These are phyloP conservation scores for Cyberlindnera subsufficiens DNA, from an alignment of 805 yeast genomes.

Conservation along the genomic window DNA sequence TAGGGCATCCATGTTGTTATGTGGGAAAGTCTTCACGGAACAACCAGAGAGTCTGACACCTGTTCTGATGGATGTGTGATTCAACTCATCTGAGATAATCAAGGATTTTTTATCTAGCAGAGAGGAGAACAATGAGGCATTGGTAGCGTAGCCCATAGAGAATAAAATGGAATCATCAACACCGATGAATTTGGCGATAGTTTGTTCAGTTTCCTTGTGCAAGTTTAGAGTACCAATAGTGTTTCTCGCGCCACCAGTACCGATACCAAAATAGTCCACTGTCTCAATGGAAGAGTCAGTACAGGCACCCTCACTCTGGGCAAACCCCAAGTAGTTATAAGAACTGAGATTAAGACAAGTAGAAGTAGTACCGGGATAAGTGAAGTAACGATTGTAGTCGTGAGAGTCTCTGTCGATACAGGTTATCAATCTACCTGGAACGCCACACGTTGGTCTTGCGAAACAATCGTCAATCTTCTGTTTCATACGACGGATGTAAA, in stretches of 20 bases:
- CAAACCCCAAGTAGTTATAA: slow-evolving; percentile 94
- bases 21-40: slow-evolving; percentile 84
- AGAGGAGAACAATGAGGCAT: slow-evolving; percentile 80
- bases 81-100: slow-evolving; percentile 88
- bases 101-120: slow-evolving; percentile 83
- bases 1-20: slow-evolving; percentile 82
- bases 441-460: slow-evolving; percentile 94
- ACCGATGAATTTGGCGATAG: slow-evolving; percentile 82
- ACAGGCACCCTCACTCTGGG: slow-evolving; percentile 89
- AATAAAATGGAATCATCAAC: slow-evolving; percentile 83
- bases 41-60: slow-evolving; percentile 94
- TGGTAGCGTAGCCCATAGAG: slow-evolving; percentile 95
- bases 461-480: slow-evolving; percentile 90
- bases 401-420: slow-evolving; percentile 75
- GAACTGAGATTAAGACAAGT: slow-evolving; percentile 83
- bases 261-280: slow-evolving; percentile 66
- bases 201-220: slow-evolving; percentile 66
- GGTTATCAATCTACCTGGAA: slow-evolving; percentile 87
- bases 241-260: slow-evolving; percentile 73
- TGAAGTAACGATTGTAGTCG: slow-evolving; percentile 57
- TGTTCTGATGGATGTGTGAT: slow-evolving; percentile 92
- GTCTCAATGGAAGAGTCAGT: slow-evolving; percentile 67
- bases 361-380: slow-evolving; percentile 68
- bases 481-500: slow-evolving; percentile 89
- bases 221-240: slow-evolving; percentile 71